A percentile compares a stretch with the other conserved stretches of the same genome.
Conservation (phyloP, 768 basidiomycete species). For the Pisolithus tinctorius region DNA sequence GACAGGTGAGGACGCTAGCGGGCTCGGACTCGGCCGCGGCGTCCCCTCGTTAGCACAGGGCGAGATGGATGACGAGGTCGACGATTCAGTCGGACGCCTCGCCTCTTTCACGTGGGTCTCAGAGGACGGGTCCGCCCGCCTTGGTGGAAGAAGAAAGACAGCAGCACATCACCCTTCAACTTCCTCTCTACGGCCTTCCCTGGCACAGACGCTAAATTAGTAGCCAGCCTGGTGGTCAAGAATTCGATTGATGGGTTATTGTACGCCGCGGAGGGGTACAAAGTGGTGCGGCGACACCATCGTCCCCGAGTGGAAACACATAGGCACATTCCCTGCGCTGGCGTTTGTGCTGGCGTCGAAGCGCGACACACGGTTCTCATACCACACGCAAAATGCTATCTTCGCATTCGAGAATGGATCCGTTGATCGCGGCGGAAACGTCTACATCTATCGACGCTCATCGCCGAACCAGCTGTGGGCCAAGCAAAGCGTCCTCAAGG, state of each 20-base stretch:
- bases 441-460: constrained; percentile 75
- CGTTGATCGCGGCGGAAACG: constrained; percentile 64
- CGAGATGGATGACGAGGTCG: constrained; percentile 89
- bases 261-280: constrained; percentile 39
- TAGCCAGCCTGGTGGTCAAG: constrained; percentile 53
- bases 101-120: constrained; percentile 64
- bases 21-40: constrained; percentile 57
- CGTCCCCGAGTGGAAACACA: constrained; percentile 58
- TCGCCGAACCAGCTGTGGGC: constrained; percentile 50
- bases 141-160: constrained; percentile 30
- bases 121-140: constrained; percentile 40
- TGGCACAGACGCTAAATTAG: constrained; percentile 28
- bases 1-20: constrained; percentile 52
- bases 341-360: constrained; percentile 94
- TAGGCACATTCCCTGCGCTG: constrained; percentile 80
- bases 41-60: constrained; percentile 80
- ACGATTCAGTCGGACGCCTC: constrained; percentile 61
- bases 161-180: constrained; percentile 32
- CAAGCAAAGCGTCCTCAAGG: constrained; percentile 75
- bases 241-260: constrained; percentile 67
- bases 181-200: constrained; percentile 72
- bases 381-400: constrained; percentile 55
- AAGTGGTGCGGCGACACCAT: constrained; percentile 7
- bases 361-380: constrained; percentile 80
- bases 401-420: constrained; percentile 82